Base-by-base conservation (phyloP, 345 rosid genomes). In the Brassica nigra region DNA sequence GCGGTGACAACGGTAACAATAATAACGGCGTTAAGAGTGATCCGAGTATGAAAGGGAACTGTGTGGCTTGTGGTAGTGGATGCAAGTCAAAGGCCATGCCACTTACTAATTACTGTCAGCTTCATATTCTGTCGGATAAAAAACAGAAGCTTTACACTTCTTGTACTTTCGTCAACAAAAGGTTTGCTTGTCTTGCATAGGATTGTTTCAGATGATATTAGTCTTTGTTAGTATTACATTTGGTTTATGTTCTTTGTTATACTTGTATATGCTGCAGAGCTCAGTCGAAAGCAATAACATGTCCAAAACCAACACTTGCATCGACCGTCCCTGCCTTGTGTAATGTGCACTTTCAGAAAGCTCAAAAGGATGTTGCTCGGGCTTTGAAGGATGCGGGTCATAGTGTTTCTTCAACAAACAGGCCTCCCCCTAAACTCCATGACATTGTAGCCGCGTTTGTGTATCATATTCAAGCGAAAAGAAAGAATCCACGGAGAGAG, bases 101-200 rank as follows among this genome's bases (percentile, higher is more conserved):
- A 27, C 81, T 95, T 73, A 88, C 94, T 3, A 89, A 87, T 34
- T 95, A 89, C 78, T 95, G 99, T 70, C 91, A 88, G 80, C 88
- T 89, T 36, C 99, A 95, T 82, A 95, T 92, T 33, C 89, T 95
- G 33, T 86, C 87, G 9, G 99, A 95, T 88, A 70, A 90, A 23
- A 92, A 91, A 68, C 97, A 95, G 90, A 90, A 86, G 90, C 93
- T 95, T 37, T 95, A 95, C 88, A 92, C 86, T 83, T 86, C 93
- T 71, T 95, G 99, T 71, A 81, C 83, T 59, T 88, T 85, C 70
- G 92, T 92, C 30, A 91, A 87, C 85, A 95, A 91, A 73, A 92
- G 94, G 97, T 92, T 59, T 4, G 2, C 54, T 66, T 36, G 5
- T 44, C 15, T 11, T 10, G 8, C 39, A 34, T 42, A 10, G 14